Evolutionary conservation across 176 grass and related monocot genomes (phyloP), one percentile per base, ranked within the genome.

Genomic region (Zoysia japonica): DNA sequence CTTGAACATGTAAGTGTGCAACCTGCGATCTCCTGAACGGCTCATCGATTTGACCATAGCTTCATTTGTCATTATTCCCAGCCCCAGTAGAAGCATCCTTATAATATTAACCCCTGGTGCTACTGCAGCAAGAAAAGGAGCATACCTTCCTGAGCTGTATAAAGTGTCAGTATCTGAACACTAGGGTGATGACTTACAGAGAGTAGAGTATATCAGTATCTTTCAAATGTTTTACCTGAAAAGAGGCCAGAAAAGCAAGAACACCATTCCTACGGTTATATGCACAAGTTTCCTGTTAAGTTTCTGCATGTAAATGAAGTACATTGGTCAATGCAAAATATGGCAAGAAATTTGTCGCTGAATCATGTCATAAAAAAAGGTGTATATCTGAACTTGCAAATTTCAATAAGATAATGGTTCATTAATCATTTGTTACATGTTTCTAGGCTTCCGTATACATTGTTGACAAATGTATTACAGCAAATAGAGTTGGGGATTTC

Each of bases 31-130:
- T 81, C 92, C 92, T 65, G 85, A 72, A 71, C 95, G 85, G 85
- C 89, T 94, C 39, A 98, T 89, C 48, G 95, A 98, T 86, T 98
- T 92, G 72, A 98, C 88, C 86, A 94, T 92, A 50, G 92, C 87
- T 62, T 92, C 90, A 91, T 92, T 92, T 93, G 87, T 98, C 81
- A 82, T 67, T 73, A 91, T 45, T 81, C 95, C 92, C 66, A 70
- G 69, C 37, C 92, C 92, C 66, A 94, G 45, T 17, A 98, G 78
- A 87, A 98, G 83, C 89, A 98, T 94, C 72, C 95, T 89, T 85
- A 94, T 64, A 74, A 88, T 83, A 65, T 98, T 94, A 52, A 98
- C 62, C 19, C 85, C 92, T 37, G 92, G 89, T 87, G 92, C 86
- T 78, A 93, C 5, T 9, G 86, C 92, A 47, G 90, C 95, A 75